phyloP scores from a whole-genome alignment of 2,329 filamentous ascomycete species.

The Sphaerulina vaccinii region DNA sequence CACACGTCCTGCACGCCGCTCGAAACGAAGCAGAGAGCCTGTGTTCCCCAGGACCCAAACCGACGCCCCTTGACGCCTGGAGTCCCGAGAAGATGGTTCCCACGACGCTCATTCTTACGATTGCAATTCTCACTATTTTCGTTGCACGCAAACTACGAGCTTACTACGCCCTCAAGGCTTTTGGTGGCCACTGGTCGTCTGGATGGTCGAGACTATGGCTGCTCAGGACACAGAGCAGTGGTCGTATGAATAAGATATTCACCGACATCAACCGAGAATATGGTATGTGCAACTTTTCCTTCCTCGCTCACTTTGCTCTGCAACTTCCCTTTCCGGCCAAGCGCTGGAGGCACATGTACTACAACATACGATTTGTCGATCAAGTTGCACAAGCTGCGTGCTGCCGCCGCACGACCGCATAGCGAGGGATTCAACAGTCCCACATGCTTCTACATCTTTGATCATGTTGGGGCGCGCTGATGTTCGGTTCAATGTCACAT shows the following conservation, averaged over 20 bases:
- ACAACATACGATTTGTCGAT: slow-evolving; percentile 13
- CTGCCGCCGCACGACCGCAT: background rate
- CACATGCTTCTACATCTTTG: background rate
- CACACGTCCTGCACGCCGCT: slow-evolving; percentile 26
- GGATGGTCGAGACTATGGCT: slow-evolving; percentile 43
- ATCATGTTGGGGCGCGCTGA: background rate
- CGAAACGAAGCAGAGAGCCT: slow-evolving; percentile 17
- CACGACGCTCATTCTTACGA: slow-evolving; percentile 23
- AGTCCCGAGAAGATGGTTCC: slow-evolving; percentile 27
- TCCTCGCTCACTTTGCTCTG: slow-evolving; percentile 1
- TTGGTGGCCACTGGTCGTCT: slow-evolving; percentile 41
- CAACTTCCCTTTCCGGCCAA: slow-evolving; percentile 7
- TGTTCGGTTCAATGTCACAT: background rate
- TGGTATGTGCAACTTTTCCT: slow-evolving; percentile 31
- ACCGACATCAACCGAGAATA: slow-evolving; percentile 39
- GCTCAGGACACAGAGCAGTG: slow-evolving; percentile 37
- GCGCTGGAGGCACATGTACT: slow-evolving; percentile 2
- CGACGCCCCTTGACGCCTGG: slow-evolving; percentile 12
- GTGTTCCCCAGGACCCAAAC: slow-evolving; percentile 1
- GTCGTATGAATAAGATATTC: slow-evolving; percentile 41
- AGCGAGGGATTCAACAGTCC: background rate
- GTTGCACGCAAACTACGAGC: slow-evolving; percentile 32
- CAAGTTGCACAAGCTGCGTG: slow-evolving; percentile 14
- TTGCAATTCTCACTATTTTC: slow-evolving; percentile 29
- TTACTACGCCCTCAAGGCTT: slow-evolving; percentile 37